These are phyloP conservation scores for Trichosporon sp. DNA, from an alignment of 1,284 basidiomycete species.

Conservation along the genomic window DNA sequence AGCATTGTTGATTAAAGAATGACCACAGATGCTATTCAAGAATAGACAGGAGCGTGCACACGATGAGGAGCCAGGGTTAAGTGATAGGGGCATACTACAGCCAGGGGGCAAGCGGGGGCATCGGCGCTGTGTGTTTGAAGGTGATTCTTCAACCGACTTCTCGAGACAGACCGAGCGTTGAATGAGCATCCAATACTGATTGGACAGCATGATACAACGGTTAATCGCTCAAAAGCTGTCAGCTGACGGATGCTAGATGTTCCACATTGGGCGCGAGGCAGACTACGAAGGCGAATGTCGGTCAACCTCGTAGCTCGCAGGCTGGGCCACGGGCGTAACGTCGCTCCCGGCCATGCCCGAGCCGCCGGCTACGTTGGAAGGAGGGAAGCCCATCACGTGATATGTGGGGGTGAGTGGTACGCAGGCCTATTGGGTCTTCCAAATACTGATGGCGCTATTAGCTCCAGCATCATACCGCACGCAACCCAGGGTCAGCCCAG, in stretches of 20 bases:
- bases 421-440: conserved; percentile 14
- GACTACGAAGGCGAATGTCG: background rate
- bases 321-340: background rate
- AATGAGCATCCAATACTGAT: background rate
- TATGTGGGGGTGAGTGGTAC: background rate
- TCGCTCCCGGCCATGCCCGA: background rate
- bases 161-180: no score
- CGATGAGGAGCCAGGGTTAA: no score
- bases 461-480: background rate
- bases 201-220: background rate
- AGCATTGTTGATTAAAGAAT: background rate
- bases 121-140: no score
- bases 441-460: conserved; percentile 18
- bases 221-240: background rate
- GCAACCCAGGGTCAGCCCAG: background rate
- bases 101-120: no score
- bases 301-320: background rate
- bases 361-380: background rate
- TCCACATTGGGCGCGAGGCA: background rate
- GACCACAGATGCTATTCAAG: no score
- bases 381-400: background rate
- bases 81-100: no score
- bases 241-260: background rate
- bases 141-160: no score
- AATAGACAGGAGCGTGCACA: no score